Percentiles rank a stretch among this genome's conserved stretches.
Conservation (phyloP, 1,284 basidiomycete genomes). For the Stereum hirsutum region DNA sequence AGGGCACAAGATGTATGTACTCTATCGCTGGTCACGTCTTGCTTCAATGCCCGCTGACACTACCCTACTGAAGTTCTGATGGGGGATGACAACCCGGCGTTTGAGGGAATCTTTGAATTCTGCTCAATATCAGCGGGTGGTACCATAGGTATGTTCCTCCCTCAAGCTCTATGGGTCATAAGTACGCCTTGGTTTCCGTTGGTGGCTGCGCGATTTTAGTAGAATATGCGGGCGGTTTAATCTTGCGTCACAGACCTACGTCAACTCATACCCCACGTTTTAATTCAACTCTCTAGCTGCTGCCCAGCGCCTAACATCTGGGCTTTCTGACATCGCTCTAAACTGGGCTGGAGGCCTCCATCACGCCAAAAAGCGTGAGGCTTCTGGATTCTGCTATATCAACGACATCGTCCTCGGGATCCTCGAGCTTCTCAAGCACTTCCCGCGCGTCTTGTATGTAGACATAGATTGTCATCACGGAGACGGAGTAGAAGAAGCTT, state of each 20-base stretch:
- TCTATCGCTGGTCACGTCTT: background rate
- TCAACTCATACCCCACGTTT: too few species aligned
- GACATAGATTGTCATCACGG: constrained; percentile 99
- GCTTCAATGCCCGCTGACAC: constrained; percentile 1
- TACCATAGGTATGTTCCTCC: constrained; percentile 54
- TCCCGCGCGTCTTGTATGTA: constrained; percentile 89
- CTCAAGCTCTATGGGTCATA: too few species aligned
- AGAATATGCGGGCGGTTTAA: too few species aligned
- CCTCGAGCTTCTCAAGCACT: constrained; percentile 75
- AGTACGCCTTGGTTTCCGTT: background rate
- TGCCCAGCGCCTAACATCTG: constrained; percentile 74
- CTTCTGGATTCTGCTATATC: constrained; percentile 95
- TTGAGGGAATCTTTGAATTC: constrained; percentile 96
- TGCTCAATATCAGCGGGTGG: constrained; percentile 96
- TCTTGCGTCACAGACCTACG: too few species aligned
- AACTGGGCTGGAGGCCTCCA: constrained; percentile 98
- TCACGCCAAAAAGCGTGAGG: constrained; percentile 97
- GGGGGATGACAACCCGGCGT: constrained; percentile 94
- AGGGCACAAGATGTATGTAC: constrained; percentile 73
- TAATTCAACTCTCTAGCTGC: too few species aligned
- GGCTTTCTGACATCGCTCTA: constrained; percentile 85
- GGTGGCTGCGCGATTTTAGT: too few species aligned
- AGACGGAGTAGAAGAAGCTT: constrained; percentile 99
- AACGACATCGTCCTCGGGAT: constrained; percentile 94
- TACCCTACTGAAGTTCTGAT: constrained; percentile 54